A percentile compares a stretch with the other conserved stretches of the same genome.
These are phyloP conservation scores for Mitragyna speciosa DNA, from an alignment of 257 asterid genomes.

Conservation along the genomic window DNA sequence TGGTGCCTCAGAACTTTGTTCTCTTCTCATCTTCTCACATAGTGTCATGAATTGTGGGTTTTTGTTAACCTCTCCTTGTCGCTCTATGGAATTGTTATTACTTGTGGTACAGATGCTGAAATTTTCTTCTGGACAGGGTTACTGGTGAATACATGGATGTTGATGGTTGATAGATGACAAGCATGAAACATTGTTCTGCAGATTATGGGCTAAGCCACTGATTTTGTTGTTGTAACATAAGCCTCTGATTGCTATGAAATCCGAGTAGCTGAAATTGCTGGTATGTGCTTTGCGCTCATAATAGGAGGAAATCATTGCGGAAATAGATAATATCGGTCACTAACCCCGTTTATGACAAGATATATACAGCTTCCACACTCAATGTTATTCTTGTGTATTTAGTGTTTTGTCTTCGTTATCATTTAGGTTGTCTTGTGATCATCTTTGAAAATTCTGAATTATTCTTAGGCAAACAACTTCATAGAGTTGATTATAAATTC, in stretches of 20 bases:
- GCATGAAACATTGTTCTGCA: background rate
- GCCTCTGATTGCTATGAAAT: too few species aligned
- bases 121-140: constrained; percentile 40
- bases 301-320: background rate
- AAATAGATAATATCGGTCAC: background rate
- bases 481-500: background rate
- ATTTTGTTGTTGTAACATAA: background rate
- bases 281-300: background rate
- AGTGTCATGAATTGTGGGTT: background rate
- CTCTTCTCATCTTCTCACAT: background rate
- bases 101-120: background rate
- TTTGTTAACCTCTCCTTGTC: background rate
- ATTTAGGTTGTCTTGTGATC: background rate
- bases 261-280: background rate
- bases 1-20: background rate
- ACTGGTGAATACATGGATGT: constrained; percentile 72
- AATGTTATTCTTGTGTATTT: background rate
- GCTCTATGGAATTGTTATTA: background rate
- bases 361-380: background rate
- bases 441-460: background rate
- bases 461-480: background rate
- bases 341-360: background rate
- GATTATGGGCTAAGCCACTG: background rate
- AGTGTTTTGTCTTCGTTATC: background rate
- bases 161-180: constrained; percentile 25